A percentile compares a stretch with the other conserved stretches of the same genome.
phyloP scores from a whole-genome alignment of 176 grass and related monocot genomes.

The Tillandsia leiboldiana region DNA sequence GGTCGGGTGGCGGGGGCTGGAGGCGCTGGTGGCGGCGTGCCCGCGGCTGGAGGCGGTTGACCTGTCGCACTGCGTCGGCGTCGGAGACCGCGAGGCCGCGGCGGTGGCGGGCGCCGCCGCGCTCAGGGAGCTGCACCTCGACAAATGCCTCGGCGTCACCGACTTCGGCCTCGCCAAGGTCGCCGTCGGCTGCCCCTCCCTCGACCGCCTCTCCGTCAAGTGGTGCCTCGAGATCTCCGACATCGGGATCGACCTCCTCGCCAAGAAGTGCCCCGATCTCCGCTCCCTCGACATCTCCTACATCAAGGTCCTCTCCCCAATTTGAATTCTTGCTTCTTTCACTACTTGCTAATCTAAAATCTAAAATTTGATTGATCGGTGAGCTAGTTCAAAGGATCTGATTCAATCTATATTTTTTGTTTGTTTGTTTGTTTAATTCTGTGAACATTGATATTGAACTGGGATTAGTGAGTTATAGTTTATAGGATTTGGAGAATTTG shows the following conservation, averaged over 20 bases:
- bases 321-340: background rate
- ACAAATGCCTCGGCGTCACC: constrained; percentile 74
- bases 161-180: constrained; percentile 92
- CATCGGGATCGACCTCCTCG: constrained; percentile 82
- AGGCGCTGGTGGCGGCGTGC: constrained; percentile 49
- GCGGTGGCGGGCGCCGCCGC: constrained; percentile 33
- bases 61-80: constrained; percentile 68
- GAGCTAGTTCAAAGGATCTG: no score
- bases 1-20: constrained; percentile 71
- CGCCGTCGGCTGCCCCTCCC: constrained; percentile 53
- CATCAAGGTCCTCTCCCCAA: constrained; percentile 42
- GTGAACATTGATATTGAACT: no score
- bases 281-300: constrained; percentile 74
- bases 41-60: constrained; percentile 68
- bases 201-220: constrained; percentile 73
- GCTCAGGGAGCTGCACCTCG: constrained; percentile 57
- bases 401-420: no score
- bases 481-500: background rate
- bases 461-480: background rate
- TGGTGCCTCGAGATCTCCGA: constrained; percentile 94
- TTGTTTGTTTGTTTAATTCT: no score
- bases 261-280: constrained; percentile 73
- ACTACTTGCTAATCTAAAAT: no score
- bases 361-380: no score
- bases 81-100: constrained; percentile 66